Base-by-base conservation (phyloP, 192 early-diverging fungal species). In the Cetraspora pellucida region DNA sequence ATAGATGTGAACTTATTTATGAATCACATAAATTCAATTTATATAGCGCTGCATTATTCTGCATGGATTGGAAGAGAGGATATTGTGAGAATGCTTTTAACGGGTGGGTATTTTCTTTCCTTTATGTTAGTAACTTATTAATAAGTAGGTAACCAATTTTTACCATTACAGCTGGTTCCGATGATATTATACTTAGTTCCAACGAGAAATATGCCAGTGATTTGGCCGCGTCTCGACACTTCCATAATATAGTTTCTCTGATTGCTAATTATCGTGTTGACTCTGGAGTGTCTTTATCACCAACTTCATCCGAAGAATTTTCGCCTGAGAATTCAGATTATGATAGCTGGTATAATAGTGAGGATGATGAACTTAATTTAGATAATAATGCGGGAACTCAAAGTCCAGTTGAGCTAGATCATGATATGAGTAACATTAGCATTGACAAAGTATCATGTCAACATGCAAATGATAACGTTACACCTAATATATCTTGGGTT, bases 41-140 rank as follows among this genome's bases (percentile, higher is more conserved):
- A 4, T 49, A 2, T 80, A 30, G 88, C 92, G 9, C 75, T 93
- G 61, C 91, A 93, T 77, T 90, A 91, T 86, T 89, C 90, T 0
- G 83, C 86, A 49, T 88, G 87, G 83, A 82, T 81, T 45, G 86
- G 87, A 2, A 79, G 83, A 6, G 54, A 65, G 1, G 82, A 81
- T 2, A 83, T 91, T 44, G 87, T 88, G 2, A 82, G 82, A 74
- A 45, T 87, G 63, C 81, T 93, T 31, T 72, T 92, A 1, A 81
- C 27, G 54, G 63, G 74, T 76, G 21, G 28, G 45, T 55, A 8
- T 43, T 17, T 14, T 31, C 45, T 37, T 19, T 17, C 19, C 6
- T 23, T 72, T 54, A 14, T 72, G 1, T 16, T 57, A 37, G 5
- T 10, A 54, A 2, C 43, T 43, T 65, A 19, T 43, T 37, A 23